phyloP scores from a whole-genome alignment of 192 early-diverging fungal genomes.

The Allomyces macrogynus region DNA sequence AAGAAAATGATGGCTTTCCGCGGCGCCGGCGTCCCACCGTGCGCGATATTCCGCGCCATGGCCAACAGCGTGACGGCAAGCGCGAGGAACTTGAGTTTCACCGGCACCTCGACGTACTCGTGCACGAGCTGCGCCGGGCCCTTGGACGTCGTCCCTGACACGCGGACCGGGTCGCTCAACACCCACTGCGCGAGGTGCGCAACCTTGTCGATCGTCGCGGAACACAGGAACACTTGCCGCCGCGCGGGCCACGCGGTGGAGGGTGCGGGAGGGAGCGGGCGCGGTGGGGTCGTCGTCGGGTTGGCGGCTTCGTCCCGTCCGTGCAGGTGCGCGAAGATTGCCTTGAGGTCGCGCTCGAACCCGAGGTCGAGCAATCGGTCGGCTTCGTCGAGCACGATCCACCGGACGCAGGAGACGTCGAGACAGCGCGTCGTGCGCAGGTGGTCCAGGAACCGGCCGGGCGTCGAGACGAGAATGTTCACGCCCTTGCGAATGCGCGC shows the following conservation, averaged over 20 bases:
- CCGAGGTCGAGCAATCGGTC: slow-evolving; percentile 91
- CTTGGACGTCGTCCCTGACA: slow-evolving; percentile 21
- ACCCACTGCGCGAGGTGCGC: slow-evolving; percentile 55
- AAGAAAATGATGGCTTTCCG: slow-evolving; percentile 85
- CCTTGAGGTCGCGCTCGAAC: slow-evolving; percentile 55
- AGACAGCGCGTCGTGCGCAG: slow-evolving; percentile 69
- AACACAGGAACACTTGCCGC: slow-evolving; percentile 64
- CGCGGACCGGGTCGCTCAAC: slow-evolving; percentile 56
- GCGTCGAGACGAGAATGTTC: slow-evolving; percentile 79
- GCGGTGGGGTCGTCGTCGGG: slow-evolving; percentile 9
- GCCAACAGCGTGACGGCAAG: slow-evolving; percentile 52
- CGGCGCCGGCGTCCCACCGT: slow-evolving; percentile 14
- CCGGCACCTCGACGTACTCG: slow-evolving; percentile 60
- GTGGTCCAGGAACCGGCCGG: slow-evolving; percentile 82
- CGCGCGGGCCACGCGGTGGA: slow-evolving; percentile 30
- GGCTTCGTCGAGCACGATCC: slow-evolving; percentile 96
- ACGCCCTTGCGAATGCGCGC: slow-evolving; percentile 65
- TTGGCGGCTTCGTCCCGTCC: slow-evolving; percentile 17
- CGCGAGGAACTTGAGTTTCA: slow-evolving; percentile 79
- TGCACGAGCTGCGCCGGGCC: slow-evolving; percentile 43
- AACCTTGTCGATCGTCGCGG: slow-evolving; percentile 82
- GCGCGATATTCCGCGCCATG: slow-evolving; percentile 10
- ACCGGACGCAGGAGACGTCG: slow-evolving; percentile 59
- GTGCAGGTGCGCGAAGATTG: slow-evolving; percentile 44
- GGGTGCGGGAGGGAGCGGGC: slow-evolving; percentile 6